A percentile compares a stretch with the other conserved stretches of the same genome.
phyloP scores from a whole-genome alignment of 208 protist species.

The Leishmania arabica region DNA sequence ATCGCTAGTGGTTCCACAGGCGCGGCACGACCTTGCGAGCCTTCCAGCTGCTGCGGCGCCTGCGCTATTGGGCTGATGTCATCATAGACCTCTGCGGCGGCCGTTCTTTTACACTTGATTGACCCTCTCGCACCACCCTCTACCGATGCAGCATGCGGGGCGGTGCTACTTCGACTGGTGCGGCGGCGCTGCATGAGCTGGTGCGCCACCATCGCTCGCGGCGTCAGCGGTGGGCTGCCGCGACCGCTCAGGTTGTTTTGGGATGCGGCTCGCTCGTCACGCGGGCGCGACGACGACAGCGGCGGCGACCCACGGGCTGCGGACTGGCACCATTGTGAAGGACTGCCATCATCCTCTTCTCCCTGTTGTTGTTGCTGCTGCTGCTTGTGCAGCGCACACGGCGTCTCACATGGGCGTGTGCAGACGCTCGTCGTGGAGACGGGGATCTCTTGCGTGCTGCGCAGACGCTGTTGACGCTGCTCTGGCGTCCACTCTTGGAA shows the following conservation, averaged over 20 bases:
- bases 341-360: too few relatives aligned
- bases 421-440: not conserved
- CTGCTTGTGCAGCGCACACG: not conserved
- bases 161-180: conserved; percentile 31
- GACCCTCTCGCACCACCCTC: not conserved
- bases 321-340: not conserved
- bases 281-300: conserved; percentile 12
- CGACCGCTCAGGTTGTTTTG: conserved; percentile 23
- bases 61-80: not conserved
- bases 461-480: conserved; percentile 31
- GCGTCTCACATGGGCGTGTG: not conserved
- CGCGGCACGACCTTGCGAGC: not conserved
- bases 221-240: conserved; percentile 28
- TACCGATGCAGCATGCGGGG: conserved; percentile 25
- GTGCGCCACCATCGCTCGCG: conserved; percentile 32
- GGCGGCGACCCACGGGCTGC: not conserved
- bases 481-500: conserved; percentile 21
- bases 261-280: not conserved
- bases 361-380: not conserved
- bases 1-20: not conserved
- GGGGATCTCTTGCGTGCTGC: conserved; percentile 15
- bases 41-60: not conserved
- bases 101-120: not conserved
- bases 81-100: not conserved
- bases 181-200: conserved; percentile 35